Evolutionary conservation across 257 asterid genomes (phyloP), one percentile per base, ranked within the genome.

Genomic region (Salvia miltiorrhiza): DNA sequence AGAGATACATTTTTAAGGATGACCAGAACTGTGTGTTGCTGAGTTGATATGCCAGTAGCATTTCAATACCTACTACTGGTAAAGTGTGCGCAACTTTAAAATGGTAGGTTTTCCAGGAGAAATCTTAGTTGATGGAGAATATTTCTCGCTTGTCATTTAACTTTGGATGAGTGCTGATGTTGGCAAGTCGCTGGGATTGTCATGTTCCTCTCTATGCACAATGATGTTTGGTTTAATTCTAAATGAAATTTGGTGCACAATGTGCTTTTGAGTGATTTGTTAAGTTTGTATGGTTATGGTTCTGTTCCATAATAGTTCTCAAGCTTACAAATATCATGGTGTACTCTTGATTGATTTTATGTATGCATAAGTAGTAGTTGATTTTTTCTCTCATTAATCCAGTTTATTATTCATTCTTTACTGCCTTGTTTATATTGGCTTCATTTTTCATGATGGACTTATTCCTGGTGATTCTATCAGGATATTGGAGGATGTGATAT

Each of bases 401-500:
- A 57, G 33, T 26, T 19, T 16, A 5, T 33, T 49, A 14, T 69
- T 20, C 53, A 13, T 28, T 20, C 26, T 5, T 70, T 3, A 13
- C 26, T 50, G 17, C 19, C 1, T 17, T 28, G 39, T 26, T 39
- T 16, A 35, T 67, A 2, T 61, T 67, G 47, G 30, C 48, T 28
- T 32, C 28, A 7, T n/a, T 16, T 13, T 0, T 30, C 24, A 4
- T 16, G 26, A 28, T 28, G 32, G 11, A 43, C 50, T 39, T 49
- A 7, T 55, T 47, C 9, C 60, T 71, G 65, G 67, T 76, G 71
- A 54, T 16, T 20, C 62, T 47, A 9, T 71, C 73, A 88, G 97
- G 97, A 90, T 73, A 90, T 90, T 67, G 97, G 97, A 73, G 95
- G 97, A 67, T 90, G 96, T 57, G 97, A 90, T 72, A 88, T 90